Base-by-base conservation (phyloP, 768 basidiomycete species). In the Paxillus involutus region DNA sequence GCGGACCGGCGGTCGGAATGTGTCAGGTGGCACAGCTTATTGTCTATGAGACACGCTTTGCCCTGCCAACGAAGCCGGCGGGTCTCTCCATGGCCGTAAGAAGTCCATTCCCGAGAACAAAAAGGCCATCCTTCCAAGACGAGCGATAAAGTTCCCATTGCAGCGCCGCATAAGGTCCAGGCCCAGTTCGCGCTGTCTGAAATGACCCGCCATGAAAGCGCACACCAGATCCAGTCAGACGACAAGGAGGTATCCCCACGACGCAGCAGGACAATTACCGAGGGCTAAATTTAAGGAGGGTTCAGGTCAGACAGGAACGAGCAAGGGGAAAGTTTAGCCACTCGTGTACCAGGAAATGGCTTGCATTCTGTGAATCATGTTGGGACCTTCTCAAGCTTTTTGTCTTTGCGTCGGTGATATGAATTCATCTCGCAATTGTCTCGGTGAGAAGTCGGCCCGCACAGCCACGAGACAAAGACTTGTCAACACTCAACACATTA, bases 101-200 rank as follows among this genome's bases (percentile, higher is more conserved):
- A 49, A 44, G 40, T 47, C 58, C 51, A 61, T 60, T 49, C 47
- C 41, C 47, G 42, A 58, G 42, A 55, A 65, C 63, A 67, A 68
- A 60, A 66, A 52, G 58, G 19, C n/a, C 17, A 26, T 12, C 3
- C 26, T 49, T 33, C 40, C 19, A 17, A 55, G 32, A 43, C 10
- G 32, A 58, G 39, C 17, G 10, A 44, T 30, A 33, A 30, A 26
- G 40, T 41, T 44, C 24, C 30, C 40, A 24, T 32, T 9, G 13
- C 4, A 43, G 11, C 37, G 45, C 40, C 44, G 50, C 40, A 19
- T 13, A 48, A 55, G 48, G 14, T 3, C 49, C 47, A 24, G 35
- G 10, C 47, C 11, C 3, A 6, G 17, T 12, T 24, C 5, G 35
- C 29, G 16, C 33, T 13, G 33, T 37, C n/a, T 21, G 26, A 30